Base-by-base conservation (phyloP, 352 stramenopile species). In the Phytophthora pseudosyringae region DNA sequence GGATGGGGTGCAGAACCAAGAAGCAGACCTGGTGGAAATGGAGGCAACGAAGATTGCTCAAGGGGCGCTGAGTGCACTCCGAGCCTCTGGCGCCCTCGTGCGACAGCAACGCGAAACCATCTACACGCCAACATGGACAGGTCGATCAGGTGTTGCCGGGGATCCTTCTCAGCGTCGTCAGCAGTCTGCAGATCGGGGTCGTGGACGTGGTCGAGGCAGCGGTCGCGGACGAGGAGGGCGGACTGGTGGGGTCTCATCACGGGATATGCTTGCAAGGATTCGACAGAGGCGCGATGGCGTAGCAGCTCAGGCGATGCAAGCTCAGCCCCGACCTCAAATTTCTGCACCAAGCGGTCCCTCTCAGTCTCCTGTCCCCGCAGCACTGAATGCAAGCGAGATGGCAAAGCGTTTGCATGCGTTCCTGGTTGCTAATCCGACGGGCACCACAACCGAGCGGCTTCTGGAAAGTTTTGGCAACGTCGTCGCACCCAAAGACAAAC, bases 1-100 rank as follows among this genome's bases (percentile, higher is more conserved):
- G 10, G 82, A 96, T 56, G 86, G 84, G 5, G 68, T 93, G 12
- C 82, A 92, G 62, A 93, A 92, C 52, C 92, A 97, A 71, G 95
- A 98, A 68, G 84, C 88, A 31, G 80, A 92, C 44, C 74, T 97
- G 54, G 96, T 98, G 69, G 93, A 98, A 67, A 91, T 97, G 55
- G 86, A 98, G 65, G 93, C 93, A 21, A 90, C 75, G 25, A 96
- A 94, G 62, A 90, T 98, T 41, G 94, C 95, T 2, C 70, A 89
- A 54, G 90, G 93, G 31, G 93, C 94, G 36, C 68, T 94, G 13
- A 86, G 78, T 64, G 79, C 90, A 12, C 67, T 98, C 3, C 77
- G 86, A 38, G 80, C 88, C 10, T 98, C 93, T 28, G 91, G 90
- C 21, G 76, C 74, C 4, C 52, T 93, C 2, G 79, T 95, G 18